Evolutionary conservation across 2,329 filamentous ascomycete species (phyloP).

Genomic region (Fusarium pseudoanthophilum): DNA sequence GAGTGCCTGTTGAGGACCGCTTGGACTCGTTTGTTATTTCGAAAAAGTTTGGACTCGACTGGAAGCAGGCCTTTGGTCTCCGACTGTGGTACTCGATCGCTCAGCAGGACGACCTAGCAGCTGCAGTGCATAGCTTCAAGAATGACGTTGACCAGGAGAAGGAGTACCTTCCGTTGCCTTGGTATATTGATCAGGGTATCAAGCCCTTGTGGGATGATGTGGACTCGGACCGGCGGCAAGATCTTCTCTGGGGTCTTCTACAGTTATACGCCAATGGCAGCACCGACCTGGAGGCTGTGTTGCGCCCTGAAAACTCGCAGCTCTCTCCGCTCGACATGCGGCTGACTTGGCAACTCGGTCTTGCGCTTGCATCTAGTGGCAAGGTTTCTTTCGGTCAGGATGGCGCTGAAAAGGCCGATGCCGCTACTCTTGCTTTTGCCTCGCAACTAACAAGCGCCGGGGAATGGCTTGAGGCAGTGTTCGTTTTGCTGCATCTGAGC

Average conservation of each 20-base stretch:
- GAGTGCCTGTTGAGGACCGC: slow-evolving; percentile 80
- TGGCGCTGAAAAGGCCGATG: slow-evolving; percentile 70
- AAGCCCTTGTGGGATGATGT: slow-evolving; percentile 70
- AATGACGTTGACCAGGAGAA: slow-evolving; percentile 76
- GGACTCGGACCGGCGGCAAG: slow-evolving; percentile 70
- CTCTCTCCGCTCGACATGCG: slow-evolving; percentile 79
- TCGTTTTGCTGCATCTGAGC: slow-evolving; percentile 81
- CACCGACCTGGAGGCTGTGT: slow-evolving; percentile 72
- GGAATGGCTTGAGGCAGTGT: slow-evolving; percentile 76
- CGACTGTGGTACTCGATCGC: slow-evolving; percentile 88
- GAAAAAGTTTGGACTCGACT: slow-evolving; percentile 85
- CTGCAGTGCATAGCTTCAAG: slow-evolving; percentile 78
- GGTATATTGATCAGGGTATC: slow-evolving; percentile 72
- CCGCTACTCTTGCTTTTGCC: slow-evolving; percentile 73
- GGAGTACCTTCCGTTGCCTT: slow-evolving; percentile 78
- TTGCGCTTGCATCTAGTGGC: slow-evolving; percentile 66
- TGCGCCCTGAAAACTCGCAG: slow-evolving; percentile 81
- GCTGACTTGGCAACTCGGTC: slow-evolving; percentile 86
- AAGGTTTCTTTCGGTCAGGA: slow-evolving; percentile 64
- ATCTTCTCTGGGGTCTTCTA: slow-evolving; percentile 87
- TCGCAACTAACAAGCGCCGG: slow-evolving; percentile 70
- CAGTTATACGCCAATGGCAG: slow-evolving; percentile 77
- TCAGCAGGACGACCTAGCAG: slow-evolving; percentile 73
- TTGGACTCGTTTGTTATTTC: slow-evolving; percentile 84
- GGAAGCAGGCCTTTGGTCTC: slow-evolving; percentile 92